phyloP scores from a whole-genome alignment of 2,329 filamentous ascomycete species.

The Colletotrichum siamense region DNA sequence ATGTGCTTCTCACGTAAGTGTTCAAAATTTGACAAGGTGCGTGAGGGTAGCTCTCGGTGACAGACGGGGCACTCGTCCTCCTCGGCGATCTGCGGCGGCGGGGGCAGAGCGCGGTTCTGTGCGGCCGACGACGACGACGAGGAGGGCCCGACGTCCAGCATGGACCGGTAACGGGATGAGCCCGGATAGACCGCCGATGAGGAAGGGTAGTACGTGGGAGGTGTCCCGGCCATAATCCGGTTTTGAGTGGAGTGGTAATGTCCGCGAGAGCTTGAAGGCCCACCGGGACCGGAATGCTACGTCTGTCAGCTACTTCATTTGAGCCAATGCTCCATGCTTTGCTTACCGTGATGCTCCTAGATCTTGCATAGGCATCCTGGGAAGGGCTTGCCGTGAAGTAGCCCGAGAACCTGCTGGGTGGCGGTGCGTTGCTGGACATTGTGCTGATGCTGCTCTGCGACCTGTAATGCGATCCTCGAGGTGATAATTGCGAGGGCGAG shows the following conservation, averaged over 20 bases:
- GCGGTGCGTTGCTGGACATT: slow-evolving; percentile 31
- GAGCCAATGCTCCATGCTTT: neutral
- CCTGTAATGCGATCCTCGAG: slow-evolving; percentile 45
- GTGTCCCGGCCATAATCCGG: slow-evolving; percentile 46
- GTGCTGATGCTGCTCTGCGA: slow-evolving; percentile 50
- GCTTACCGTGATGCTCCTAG: slow-evolving; percentile 20
- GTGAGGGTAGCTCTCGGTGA: slow-evolving; percentile 71
- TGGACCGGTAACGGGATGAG: slow-evolving; percentile 30
- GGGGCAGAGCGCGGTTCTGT: slow-evolving; percentile 44
- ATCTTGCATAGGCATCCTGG: slow-evolving; percentile 36
- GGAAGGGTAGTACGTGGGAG: slow-evolving; percentile 38
- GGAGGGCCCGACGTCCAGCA: slow-evolving; percentile 35
- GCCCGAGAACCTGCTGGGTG: slow-evolving; percentile 38
- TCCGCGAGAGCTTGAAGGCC: slow-evolving; percentile 29
- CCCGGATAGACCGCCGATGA: slow-evolving; percentile 25
- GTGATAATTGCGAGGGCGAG: slow-evolving; percentile 36
- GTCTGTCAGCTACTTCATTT: slow-evolving; percentile 11
- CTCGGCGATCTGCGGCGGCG: slow-evolving; percentile 61
- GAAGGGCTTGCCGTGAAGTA: slow-evolving; percentile 37
- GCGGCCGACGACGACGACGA: slow-evolving; percentile 39
- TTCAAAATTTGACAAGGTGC: slow-evolving; percentile 58
- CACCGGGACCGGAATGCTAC: slow-evolving; percentile 30
- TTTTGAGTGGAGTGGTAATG: slow-evolving; percentile 40
- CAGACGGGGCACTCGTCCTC: slow-evolving; percentile 84
- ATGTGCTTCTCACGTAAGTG: slow-evolving; percentile 63